Base-by-base conservation (phyloP, 2,329 filamentous ascomycete genomes). In the Aspergillus aculeatinus region DNA sequence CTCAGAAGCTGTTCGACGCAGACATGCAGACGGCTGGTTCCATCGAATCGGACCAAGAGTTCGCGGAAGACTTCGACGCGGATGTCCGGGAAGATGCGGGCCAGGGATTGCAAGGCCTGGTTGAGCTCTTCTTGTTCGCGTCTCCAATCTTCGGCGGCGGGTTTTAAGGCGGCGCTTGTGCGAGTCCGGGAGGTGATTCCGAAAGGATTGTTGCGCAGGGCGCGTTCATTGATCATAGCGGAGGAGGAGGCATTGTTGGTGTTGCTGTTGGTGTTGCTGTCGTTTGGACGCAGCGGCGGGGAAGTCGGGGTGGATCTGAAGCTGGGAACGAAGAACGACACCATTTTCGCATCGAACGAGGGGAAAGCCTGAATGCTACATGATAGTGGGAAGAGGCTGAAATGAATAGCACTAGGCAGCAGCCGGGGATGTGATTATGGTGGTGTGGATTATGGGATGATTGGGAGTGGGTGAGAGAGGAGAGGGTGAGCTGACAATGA, bases 51-150 rank as follows among this genome's bases (percentile, higher is more conserved):
- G 5, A 75, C 64, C 21, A 82, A 70, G 29, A 82, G 64, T 65
- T 81, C 80, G 6, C 80, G 77, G 48, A 82, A 79, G 5, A 81
- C 79, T 60, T 81, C 80, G 56, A 78, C 67, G 53, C 76, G 76
- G 48, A 81, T 71, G 60, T 81, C 78, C 0, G 79, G 79, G 50
- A 81, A 82, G 12, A 81, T 70, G 11, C 71, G 70, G 3, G 75
- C 75, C 2, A 82, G 71, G 1, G 73, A 70, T 27, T 72, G 68
- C 11, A 82, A 67, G 21, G 77, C 74, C 10, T 70, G 63, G 62
- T 82, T 82, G 31, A 80, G 66, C 39, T 79, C 77, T 35, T 72
- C 66, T 42, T 75, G 72, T 48, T 77, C 74, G 5, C 66, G 72
- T 19, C 65, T 64, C 35, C 73, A 72, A 57, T 78, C 72, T 49